Evolutionary conservation across 192 early-diverging fungal species (phyloP), one percentile per base, ranked within the genome.

Genomic region (Coemansia sp.): DNA sequence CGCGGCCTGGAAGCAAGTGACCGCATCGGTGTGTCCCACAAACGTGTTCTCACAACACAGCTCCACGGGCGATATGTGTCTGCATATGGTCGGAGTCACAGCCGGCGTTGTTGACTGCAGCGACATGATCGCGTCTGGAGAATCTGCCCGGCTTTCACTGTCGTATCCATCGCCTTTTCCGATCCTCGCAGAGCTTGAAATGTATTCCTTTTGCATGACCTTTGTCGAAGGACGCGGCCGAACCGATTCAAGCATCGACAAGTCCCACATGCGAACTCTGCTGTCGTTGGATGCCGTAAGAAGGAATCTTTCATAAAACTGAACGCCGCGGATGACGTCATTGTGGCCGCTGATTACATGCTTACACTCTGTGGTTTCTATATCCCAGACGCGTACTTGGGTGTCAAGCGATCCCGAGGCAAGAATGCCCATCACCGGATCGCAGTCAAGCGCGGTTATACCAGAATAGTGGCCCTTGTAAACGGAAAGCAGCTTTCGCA

Each of bases 401-500:
- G 84, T 86, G 73, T 92, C 91, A 25, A 85, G 69, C 6, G 89
- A 89, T 13, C 89, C 85, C 0, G 91, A 87, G 0, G 89, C 86
- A 9, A 91, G 41, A 5, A 80, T 80, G 3, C 84, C 89, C 22
- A 80, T 50, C 9, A 69, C 70, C n/a, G 80, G 75, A 49, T 89
- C 84, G 67, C 87, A 76, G 62, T 86, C 87, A 9, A 92, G 29
- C 9, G 78, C 83, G 0, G 87, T 84, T 14, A 91, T 78, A 0
- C 74, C 72, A 11, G 85, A 85, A 45, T 87, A 84, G 54, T 91
- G 90, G 22, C 89, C 90, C 32, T 73, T 42, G 13, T 85, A 73
- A 32, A 65, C 56, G 1, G 20, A 29, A 3, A 14, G 59, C 0
- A 82, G 74, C 54, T 54, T 57, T 9, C 74, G 70, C 62, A 76